Conservation (phyloP, 2,329 filamentous ascomycete genomes). For the Diplodia scrobiculata region DNA sequence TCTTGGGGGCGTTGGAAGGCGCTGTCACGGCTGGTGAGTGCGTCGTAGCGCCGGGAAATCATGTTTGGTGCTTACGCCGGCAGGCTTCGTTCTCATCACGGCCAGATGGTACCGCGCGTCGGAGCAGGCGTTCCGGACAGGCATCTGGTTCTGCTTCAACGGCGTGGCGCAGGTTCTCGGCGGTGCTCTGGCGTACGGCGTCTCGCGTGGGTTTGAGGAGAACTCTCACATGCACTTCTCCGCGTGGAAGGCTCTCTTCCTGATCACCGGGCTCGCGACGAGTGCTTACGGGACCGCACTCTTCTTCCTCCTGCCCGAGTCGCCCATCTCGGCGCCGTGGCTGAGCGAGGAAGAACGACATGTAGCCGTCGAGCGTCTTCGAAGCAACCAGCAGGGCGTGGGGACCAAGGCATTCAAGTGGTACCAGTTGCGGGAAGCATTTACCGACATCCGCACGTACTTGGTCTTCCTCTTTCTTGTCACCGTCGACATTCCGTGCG, state of each 20-base stretch:
- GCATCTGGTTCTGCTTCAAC: slow-evolving; percentile 35
- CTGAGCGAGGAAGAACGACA: slow-evolving; percentile 59
- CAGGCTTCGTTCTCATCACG: slow-evolving; percentile 53
- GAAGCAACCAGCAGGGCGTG: slow-evolving; percentile 47
- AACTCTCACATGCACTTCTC: slow-evolving; percentile 55
- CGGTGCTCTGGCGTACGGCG: slow-evolving; percentile 24
- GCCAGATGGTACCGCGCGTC: slow-evolving; percentile 63
- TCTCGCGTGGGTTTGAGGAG: slow-evolving; percentile 41
- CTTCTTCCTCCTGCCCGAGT: slow-evolving; percentile 62
- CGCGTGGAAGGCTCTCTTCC: slow-evolving; percentile 49
- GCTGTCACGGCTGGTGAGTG: slow-evolving; percentile 47
- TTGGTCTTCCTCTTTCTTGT: slow-evolving; percentile 1
- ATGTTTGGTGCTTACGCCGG: slow-evolving; percentile 28
- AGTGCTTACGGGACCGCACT: background rate
- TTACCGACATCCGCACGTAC: slow-evolving; percentile 20
- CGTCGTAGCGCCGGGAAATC: background rate
- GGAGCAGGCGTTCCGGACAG: slow-evolving; percentile 55
- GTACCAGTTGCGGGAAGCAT: slow-evolving; percentile 25
- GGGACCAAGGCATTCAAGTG: slow-evolving; percentile 22
- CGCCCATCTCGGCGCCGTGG: slow-evolving; percentile 63
- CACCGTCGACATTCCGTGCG: background rate
- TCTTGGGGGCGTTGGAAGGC: slow-evolving; percentile 70
- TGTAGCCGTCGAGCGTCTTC: slow-evolving; percentile 58
- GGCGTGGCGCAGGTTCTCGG: slow-evolving; percentile 35
- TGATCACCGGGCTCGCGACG: background rate